Conservation (phyloP, 2,329 filamentous ascomycete species). For the Fusarium incarnatum region DNA sequence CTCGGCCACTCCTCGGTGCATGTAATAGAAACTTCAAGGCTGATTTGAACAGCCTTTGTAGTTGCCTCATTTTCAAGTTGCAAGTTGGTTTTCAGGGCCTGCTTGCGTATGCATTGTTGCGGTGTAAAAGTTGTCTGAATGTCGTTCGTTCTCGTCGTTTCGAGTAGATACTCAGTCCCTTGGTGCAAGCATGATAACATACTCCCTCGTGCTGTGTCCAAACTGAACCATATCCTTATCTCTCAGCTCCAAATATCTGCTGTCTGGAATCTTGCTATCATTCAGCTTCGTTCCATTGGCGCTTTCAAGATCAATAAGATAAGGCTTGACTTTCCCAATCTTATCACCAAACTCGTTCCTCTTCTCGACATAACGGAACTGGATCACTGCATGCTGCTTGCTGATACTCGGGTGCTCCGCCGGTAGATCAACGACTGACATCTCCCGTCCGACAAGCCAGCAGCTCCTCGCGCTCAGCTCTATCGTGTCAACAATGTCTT, state of each 20-base stretch:
- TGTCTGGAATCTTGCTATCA: slow-evolving; percentile 75
- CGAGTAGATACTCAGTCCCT: slow-evolving; percentile 50
- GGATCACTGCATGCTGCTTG: slow-evolving; percentile 94
- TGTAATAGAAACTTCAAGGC: background rate
- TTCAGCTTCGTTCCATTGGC: slow-evolving; percentile 92
- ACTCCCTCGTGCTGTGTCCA: slow-evolving; percentile 89
- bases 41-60: background rate
- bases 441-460: slow-evolving; percentile 89
- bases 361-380: slow-evolving; percentile 88
- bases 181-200: slow-evolving; percentile 87
- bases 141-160: background rate
- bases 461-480: slow-evolving; percentile 81
- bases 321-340: slow-evolving; percentile 82
- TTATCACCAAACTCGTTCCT: slow-evolving; percentile 89
- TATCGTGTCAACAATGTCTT: slow-evolving; percentile 83
- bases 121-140: too few relatives aligned
- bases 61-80: background rate
- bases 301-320: slow-evolving; percentile 93
- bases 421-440: slow-evolving; percentile 81
- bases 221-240: slow-evolving; percentile 92
- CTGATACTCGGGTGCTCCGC: slow-evolving; percentile 93
- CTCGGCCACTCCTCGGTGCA: background rate
- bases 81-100: background rate
- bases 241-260: slow-evolving; percentile 85
- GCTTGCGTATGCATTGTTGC: background rate